Conservation (phyloP, 768 basidiomycete species). For the Podaxis carcinomalis region DNA sequence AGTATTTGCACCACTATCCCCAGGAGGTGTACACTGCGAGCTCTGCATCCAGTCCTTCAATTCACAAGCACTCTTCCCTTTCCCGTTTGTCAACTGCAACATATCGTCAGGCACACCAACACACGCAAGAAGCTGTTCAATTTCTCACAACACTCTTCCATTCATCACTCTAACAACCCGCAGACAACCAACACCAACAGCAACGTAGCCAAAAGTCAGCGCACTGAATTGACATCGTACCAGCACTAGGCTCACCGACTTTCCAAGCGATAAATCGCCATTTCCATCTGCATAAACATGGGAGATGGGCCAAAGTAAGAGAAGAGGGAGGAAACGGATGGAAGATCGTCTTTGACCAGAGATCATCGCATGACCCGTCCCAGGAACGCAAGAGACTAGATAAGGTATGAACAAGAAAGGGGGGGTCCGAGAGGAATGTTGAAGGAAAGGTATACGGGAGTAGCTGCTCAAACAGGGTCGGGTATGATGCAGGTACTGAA, state of each 20-base stretch:
- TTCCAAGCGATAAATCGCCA: background rate
- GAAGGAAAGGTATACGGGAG: background rate
- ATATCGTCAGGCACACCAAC: background rate
- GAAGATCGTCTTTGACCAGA: background rate
- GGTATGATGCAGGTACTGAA: background rate
- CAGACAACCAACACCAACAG: background rate
- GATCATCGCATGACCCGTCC: conserved; percentile 3
- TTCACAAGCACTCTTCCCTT: background rate
- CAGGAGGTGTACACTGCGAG: background rate
- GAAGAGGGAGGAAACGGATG: background rate
- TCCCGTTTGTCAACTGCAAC: background rate
- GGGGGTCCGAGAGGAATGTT: background rate
- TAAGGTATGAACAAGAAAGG: background rate
- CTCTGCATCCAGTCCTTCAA: background rate
- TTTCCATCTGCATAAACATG: background rate
- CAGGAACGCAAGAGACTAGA: background rate
- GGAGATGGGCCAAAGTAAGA: background rate
- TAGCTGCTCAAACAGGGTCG: background rate
- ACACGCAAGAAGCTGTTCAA: background rate
- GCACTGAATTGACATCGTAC: background rate
- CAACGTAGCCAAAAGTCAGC: background rate
- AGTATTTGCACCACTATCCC: background rate
- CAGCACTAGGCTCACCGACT: background rate
- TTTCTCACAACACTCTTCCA: background rate
- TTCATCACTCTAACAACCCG: background rate